Conservation (phyloP, 345 rosid genomes). For the Clausena lansium region DNA sequence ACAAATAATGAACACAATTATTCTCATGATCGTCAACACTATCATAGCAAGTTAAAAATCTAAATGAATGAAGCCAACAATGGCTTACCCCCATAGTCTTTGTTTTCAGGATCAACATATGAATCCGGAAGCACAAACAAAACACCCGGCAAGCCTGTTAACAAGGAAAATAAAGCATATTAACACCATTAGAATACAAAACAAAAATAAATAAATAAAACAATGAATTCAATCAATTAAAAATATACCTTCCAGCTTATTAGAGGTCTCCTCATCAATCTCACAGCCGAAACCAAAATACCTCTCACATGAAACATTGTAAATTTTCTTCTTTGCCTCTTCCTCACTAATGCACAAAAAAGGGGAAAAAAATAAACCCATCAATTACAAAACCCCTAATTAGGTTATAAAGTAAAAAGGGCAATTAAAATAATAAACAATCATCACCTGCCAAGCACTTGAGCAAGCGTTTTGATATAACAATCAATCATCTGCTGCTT, state of each 20-base stretch:
- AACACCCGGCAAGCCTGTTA: constrained; percentile 80
- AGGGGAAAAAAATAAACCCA: no score
- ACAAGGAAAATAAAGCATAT: not conserved
- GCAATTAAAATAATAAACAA: not conserved
- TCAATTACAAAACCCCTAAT: not conserved
- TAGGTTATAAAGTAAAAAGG: no score
- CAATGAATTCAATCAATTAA: not conserved
- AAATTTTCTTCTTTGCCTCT: constrained; percentile 88
- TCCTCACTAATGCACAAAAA: constrained; percentile 60
- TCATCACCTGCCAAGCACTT: constrained; percentile 69
- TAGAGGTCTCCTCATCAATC: constrained; percentile 92
- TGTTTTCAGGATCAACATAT: constrained; percentile 82
- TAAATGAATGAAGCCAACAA: not conserved
- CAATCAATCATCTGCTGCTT: constrained; percentile 97
- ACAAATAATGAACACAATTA: not conserved
- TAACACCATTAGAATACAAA: not conserved
- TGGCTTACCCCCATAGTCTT: constrained; percentile 87
- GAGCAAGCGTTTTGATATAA: constrained; percentile 76
- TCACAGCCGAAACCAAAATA: constrained; percentile 95
- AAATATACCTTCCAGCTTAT: constrained; percentile 79
- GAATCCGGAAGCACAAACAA: constrained; percentile 94
- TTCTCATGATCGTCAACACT: not conserved
- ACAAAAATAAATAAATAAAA: not conserved
- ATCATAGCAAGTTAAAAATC: not conserved
- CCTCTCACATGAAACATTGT: constrained; percentile 95